phyloP scores from a whole-genome alignment of 257 asterid species.

The Cynanchum wilfordii region DNA sequence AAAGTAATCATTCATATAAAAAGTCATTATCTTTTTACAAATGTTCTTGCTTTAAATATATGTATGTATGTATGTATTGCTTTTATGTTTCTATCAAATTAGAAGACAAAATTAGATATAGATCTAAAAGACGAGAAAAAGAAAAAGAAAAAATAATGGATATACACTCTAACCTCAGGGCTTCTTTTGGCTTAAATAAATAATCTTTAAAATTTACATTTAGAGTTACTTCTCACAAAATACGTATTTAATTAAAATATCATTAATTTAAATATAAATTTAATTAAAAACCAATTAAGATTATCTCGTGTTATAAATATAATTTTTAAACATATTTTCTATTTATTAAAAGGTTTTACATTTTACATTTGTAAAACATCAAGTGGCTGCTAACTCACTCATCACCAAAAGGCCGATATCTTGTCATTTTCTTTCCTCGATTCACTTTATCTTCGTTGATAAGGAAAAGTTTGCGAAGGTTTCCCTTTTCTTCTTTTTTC shows the following conservation, averaged over 20 bases:
- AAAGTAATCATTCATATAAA: background rate
- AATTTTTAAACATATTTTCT: too few relatives aligned
- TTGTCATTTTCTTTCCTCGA: conserved; percentile 22
- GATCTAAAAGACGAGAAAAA: background rate
- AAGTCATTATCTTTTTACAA: background rate
- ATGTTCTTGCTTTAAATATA: background rate
- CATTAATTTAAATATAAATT: too few relatives aligned
- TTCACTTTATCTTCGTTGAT: conserved; percentile 10
- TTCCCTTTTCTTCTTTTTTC: background rate
- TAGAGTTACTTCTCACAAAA: too few relatives aligned
- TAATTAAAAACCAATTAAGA: too few relatives aligned
- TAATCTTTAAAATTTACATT: too few relatives aligned
- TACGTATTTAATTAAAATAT: too few relatives aligned
- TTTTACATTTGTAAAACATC: background rate
- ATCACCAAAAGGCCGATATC: conserved; percentile 20
- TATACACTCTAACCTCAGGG: background rate
- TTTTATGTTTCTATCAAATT: background rate
- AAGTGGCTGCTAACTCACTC: background rate
- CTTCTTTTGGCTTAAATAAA: too few relatives aligned
- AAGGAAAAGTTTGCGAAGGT: background rate
- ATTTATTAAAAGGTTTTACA: too few relatives aligned
- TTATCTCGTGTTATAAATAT: too few relatives aligned
- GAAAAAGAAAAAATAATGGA: background rate
- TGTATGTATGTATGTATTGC: background rate
- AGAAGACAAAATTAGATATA: background rate